Evolutionary conservation across 2,329 filamentous ascomycete genomes (phyloP), one percentile per base, ranked within the genome.

Genomic region (Hypoxylon sp.): DNA sequence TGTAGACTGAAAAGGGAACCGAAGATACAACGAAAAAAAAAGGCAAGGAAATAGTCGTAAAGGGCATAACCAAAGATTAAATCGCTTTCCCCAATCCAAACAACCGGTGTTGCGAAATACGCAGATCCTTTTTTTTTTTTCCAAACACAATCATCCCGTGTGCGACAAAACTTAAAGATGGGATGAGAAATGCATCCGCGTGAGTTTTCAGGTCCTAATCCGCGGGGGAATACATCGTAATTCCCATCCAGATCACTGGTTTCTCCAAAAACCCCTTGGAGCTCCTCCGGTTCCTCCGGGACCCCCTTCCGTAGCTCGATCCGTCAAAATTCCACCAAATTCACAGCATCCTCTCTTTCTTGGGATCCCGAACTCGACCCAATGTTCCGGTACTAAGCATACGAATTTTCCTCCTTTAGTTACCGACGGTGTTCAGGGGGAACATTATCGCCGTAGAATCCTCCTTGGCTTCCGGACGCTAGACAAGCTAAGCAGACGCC

Each of bases 401-500:
- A n/a, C n/a, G n/a, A n/a, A n/a, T n/a, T n/a, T 21, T n/a, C 2
- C 21, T 21, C 15, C 15, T n/a, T 45, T 27, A 38, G 37, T 55
- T 63, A 76, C 61, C 77, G 73, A 66, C 78, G 76, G 59, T 82
- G 77, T 59, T 80, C 76, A 13, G 78, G 73, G 11, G 77, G 75
- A 17, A 82, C 80, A 19, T 74, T 80, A 29, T 76, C 74, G 19
- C 79, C 81, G 56, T 83, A 83, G 65, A 80, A 81, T 5, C 78
- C 76, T 5, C 74, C 72, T 29, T 63, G 52, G 7, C 70, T 70
- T 5, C 74, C 76, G 7, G 77, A 74, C 6, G 77, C 78, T 27
- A 77, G 69, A 57, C 81, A 84, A 1, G 80, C 80, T 27, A 82
- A 71, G 55, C 81, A 84, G 2, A 79, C 75, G 4, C 81, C 80